phyloP scores from a whole-genome alignment of 495 filamentous ascomycete species.

The Hypoxylon fragiforme region DNA sequence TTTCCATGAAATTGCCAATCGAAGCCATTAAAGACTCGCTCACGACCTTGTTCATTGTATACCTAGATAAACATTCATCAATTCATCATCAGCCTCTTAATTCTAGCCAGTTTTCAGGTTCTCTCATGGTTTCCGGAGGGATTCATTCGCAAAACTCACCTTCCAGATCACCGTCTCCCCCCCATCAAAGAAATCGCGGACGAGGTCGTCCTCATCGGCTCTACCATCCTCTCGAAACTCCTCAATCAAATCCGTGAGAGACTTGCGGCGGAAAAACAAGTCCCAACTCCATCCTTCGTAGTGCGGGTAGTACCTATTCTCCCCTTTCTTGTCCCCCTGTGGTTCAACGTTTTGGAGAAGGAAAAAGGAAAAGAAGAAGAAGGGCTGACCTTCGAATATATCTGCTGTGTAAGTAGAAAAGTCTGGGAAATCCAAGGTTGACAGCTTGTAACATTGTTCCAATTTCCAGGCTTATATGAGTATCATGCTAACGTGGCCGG shows the following conservation, averaged over 20 bases:
- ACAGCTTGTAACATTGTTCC: no score
- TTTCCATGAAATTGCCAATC: constrained; percentile 6
- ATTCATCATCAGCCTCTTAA: neutral
- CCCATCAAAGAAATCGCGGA: constrained; percentile 17
- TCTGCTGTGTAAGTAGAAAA: no score
- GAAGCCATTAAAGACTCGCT: neutral
- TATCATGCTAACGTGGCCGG: no score
- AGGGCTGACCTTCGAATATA: no score
- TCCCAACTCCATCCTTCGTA: constrained; percentile 13
- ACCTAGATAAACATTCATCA: neutral
- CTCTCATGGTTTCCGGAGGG: no score
- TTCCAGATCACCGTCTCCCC: constrained; percentile 20
- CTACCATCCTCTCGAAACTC: constrained; percentile 18
- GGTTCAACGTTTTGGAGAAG: no score
- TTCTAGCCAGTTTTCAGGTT: neutral
- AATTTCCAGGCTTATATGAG: no score
- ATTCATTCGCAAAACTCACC: no score
- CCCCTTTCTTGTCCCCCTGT: neutral
- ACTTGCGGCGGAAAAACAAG: constrained; percentile 24
- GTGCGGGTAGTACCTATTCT: neutral
- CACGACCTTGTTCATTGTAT: constrained; percentile 2
- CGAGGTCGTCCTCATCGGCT: constrained; percentile 4
- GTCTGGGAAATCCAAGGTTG: no score
- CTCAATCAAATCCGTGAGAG: constrained; percentile 8
- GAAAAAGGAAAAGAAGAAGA: no score